Evolutionary conservation across 805 yeast genomes (phyloP).

Genomic region (Teunomyces kruisii): DNA sequence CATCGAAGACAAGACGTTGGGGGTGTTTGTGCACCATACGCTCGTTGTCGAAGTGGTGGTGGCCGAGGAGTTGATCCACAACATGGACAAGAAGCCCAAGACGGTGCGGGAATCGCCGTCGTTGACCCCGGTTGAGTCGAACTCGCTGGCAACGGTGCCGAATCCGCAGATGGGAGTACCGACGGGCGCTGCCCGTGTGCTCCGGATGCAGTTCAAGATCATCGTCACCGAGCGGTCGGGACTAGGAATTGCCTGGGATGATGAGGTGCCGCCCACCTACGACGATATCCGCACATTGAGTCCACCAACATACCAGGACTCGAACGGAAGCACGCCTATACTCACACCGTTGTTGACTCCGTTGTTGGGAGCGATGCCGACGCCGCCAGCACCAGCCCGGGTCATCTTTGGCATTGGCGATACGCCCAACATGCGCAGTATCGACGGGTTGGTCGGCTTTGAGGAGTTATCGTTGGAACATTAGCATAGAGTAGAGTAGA

Average conservation of each 20-base stretch:
- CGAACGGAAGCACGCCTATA: constrained; percentile 9
- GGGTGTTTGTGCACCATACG: constrained; percentile 73
- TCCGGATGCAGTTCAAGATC: constrained; percentile 92
- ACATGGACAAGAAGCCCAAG: constrained; percentile 14
- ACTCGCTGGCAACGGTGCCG: constrained; percentile 15
- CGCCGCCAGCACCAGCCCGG: constrained; percentile 21
- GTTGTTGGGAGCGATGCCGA: constrained; percentile 6
- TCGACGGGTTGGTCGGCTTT: constrained; percentile 28
- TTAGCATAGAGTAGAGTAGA: not conserved
- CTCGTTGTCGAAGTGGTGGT: constrained; percentile 87
- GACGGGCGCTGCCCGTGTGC: constrained; percentile 92
- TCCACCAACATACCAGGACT: constrained; percentile 73
- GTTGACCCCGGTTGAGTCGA: constrained; percentile 28
- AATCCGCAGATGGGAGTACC: constrained; percentile 58
- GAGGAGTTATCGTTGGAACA: constrained; percentile 20
- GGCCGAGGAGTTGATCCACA: constrained; percentile 78
- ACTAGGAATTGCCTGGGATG: constrained; percentile 96
- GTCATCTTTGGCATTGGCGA: constrained; percentile 45
- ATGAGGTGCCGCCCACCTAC: constrained; percentile 97
- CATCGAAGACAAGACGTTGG: constrained; percentile 76
- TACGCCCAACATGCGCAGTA: constrained; percentile 36
- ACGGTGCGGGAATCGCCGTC: constrained; percentile 4
- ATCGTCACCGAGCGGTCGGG: constrained; percentile 88
- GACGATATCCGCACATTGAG: constrained; percentile 77
- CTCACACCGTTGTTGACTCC: constrained; percentile 25